Conservation (phyloP, 2,329 filamentous ascomycete species). For the Fusarium sp. region DNA sequence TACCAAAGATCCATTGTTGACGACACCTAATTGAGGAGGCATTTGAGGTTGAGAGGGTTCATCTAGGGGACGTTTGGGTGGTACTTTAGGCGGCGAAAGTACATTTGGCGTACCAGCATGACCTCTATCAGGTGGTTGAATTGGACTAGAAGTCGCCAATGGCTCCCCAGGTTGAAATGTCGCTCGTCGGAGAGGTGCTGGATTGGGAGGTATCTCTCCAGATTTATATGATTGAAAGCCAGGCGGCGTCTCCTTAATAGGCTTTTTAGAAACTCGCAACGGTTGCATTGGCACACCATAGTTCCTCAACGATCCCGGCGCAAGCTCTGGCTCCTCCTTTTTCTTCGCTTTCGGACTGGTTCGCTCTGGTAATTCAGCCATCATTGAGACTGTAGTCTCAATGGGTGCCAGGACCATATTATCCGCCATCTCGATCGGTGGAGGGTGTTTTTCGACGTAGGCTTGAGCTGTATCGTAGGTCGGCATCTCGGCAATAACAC, state of each 20-base stretch:
- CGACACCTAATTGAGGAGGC: background rate
- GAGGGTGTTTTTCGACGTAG: conserved; percentile 55
- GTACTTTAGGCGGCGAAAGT: conserved; percentile 39
- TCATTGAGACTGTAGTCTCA: conserved; percentile 44
- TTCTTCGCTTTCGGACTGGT: conserved; percentile 46
- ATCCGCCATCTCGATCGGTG: conserved; percentile 59
- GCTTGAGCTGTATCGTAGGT: conserved; percentile 56
- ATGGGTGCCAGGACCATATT: conserved; percentile 52
- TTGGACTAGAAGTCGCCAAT: conserved; percentile 35
- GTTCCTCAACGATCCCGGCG: conserved; percentile 26
- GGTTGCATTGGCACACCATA: conserved; percentile 21
- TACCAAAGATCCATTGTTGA: background rate
- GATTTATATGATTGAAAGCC: conserved; percentile 36
- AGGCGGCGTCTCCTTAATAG: background rate
- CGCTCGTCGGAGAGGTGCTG: conserved; percentile 19
- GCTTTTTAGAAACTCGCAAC: conserved; percentile 12
- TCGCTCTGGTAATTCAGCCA: conserved; percentile 55
- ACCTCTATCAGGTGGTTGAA: conserved; percentile 30
- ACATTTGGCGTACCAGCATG: conserved; percentile 35
- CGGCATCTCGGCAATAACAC: conserved; percentile 60
- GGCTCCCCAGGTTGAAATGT: conserved; percentile 44
- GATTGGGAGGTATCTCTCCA: conserved; percentile 6
- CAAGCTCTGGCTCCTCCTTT: conserved; percentile 30
- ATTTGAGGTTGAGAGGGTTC: conserved; percentile 8
- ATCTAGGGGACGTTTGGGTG: conserved; percentile 30